Percentiles rank a stretch among this genome's conserved stretches.
Conservation (phyloP, 306 rosid species). For the Corylus avellana region DNA sequence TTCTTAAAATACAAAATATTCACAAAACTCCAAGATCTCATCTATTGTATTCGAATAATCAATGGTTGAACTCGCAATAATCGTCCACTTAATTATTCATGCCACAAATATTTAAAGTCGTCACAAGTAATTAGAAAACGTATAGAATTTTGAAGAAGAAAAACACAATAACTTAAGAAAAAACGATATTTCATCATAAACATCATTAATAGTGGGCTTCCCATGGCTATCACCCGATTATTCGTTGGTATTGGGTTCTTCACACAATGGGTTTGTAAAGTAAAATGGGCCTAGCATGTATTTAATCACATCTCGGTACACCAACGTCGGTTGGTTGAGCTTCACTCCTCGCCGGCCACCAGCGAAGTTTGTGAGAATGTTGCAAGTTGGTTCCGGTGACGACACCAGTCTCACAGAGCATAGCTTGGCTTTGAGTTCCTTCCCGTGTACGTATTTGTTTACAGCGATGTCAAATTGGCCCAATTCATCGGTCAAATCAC, state of each 20-base stretch:
- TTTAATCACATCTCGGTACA: conserved; percentile 49
- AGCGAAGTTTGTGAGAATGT: conserved; percentile 63
- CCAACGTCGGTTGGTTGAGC: conserved; percentile 43
- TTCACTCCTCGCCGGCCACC: conserved; percentile 58
- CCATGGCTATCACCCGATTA: not conserved
- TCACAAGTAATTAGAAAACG: too few relatives aligned
- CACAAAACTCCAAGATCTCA: too few relatives aligned
- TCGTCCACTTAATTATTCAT: too few relatives aligned
- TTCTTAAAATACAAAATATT: too few relatives aligned
- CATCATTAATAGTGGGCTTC: not conserved
- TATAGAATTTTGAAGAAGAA: not conserved
- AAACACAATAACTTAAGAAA: not conserved
- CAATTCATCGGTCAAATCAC: conserved; percentile 66
- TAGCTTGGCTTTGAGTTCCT: conserved; percentile 43
- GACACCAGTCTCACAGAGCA: conserved; percentile 72
- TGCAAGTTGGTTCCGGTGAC: conserved; percentile 70
- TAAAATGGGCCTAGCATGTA: conserved; percentile 53
- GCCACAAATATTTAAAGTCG: too few relatives aligned
- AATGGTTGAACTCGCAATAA: too few relatives aligned
- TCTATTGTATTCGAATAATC: too few relatives aligned
- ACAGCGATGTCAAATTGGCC: conserved; percentile 59
- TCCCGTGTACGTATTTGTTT: conserved; percentile 36
- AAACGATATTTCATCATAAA: not conserved
- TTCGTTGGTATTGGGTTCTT: conserved; percentile 41
- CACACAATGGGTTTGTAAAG: conserved; percentile 73